Percentiles rank a stretch among this genome's conserved stretches.
Conservation (phyloP, 2,329 filamentous ascomycete species). For the Lecanicillium sp. region DNA sequence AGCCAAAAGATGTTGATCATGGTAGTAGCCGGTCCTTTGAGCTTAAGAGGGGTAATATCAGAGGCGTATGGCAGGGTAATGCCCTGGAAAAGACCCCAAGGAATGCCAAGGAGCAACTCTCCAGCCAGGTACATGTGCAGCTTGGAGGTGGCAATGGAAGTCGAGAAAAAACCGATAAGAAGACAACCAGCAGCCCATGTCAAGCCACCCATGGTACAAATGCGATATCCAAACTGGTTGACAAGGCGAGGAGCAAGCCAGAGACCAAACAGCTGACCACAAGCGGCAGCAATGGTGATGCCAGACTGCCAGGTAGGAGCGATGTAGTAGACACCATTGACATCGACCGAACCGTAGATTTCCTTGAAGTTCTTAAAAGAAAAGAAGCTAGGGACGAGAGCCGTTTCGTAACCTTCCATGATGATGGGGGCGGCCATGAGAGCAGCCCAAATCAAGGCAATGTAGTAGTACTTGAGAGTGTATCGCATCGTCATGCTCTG, state of each 20-base stretch:
- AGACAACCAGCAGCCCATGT: slow-evolving; percentile 4
- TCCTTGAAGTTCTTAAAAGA: slow-evolving; percentile 8
- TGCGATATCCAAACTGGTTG: slow-evolving; percentile 9
- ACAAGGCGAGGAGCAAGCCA: slow-evolving; percentile 9
- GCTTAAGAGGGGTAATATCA: slow-evolving; percentile 22
- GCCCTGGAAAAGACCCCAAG: slow-evolving; percentile 24
- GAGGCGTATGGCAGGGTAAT: slow-evolving; percentile 29
- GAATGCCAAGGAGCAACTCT: slow-evolving; percentile 27
- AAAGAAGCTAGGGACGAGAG: slow-evolving; percentile 15
- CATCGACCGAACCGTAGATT: slow-evolving; percentile 3
- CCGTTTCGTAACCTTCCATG: slow-evolving; percentile 25
- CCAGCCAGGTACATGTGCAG: slow-evolving; percentile 20
- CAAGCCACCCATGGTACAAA: slow-evolving; percentile 4
- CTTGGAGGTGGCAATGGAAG: not conserved
- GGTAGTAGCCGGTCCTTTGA: slow-evolving; percentile 27
- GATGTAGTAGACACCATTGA: slow-evolving; percentile 1
- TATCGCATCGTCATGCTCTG: slow-evolving; percentile 11
- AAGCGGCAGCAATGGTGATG: slow-evolving; percentile 10
- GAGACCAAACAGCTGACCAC: slow-evolving; percentile 12
- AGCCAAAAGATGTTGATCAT: slow-evolving; percentile 33
- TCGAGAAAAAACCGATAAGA: slow-evolving; percentile 4
- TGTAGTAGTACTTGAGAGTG: slow-evolving; percentile 10
- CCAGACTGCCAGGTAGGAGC: slow-evolving; percentile 9
- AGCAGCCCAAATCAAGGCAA: slow-evolving; percentile 11
- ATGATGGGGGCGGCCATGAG: slow-evolving; percentile 20